phyloP scores from a whole-genome alignment of 352 stramenopile species.

The Globisporangium echinulatum region DNA sequence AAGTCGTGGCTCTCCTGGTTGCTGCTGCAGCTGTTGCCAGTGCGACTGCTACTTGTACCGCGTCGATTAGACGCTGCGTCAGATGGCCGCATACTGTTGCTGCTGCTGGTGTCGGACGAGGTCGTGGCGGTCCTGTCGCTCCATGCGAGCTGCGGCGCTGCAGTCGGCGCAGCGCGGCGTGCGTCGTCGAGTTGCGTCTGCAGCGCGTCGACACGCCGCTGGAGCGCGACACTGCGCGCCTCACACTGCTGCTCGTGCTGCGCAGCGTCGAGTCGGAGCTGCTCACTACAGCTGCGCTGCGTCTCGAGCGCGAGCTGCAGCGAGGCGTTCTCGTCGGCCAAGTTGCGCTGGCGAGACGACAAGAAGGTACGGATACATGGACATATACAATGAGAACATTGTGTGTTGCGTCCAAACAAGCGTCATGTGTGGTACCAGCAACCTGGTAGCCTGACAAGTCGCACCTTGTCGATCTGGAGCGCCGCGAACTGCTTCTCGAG shows the following conservation, averaged over 20 bases:
- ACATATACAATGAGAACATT: too few species aligned
- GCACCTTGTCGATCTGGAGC: conserved; percentile 10
- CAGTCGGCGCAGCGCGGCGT: not conserved
- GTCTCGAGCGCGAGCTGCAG: conserved; percentile 24
- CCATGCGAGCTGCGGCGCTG: conserved; percentile 8
- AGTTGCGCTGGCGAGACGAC: not conserved
- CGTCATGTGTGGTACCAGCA: too few species aligned
- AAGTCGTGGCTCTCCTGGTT: conserved; percentile 47
- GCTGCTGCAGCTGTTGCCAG: not conserved
- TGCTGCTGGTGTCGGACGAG: too few species aligned
- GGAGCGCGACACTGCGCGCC: conserved; percentile 16
- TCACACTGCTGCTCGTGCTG: conserved; percentile 15
- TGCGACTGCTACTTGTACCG: conserved; percentile 4
- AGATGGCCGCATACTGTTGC: too few species aligned
- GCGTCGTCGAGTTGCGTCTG: conserved; percentile 17
- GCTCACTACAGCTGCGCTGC: conserved; percentile 9
- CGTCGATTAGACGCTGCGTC: not conserved
- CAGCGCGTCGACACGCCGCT: conserved; percentile 22
- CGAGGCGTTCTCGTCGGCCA: conserved; percentile 21
- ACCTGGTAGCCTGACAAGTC: too few species aligned
- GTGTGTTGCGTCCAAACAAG: too few species aligned
- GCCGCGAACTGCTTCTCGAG: conserved; percentile 16
- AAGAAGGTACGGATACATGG: too few species aligned
- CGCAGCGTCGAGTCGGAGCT: conserved; percentile 11
- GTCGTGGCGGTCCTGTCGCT: not conserved